Conservation (phyloP, 2,329 filamentous ascomycete species). For the Paecilomyces formosus region DNA sequence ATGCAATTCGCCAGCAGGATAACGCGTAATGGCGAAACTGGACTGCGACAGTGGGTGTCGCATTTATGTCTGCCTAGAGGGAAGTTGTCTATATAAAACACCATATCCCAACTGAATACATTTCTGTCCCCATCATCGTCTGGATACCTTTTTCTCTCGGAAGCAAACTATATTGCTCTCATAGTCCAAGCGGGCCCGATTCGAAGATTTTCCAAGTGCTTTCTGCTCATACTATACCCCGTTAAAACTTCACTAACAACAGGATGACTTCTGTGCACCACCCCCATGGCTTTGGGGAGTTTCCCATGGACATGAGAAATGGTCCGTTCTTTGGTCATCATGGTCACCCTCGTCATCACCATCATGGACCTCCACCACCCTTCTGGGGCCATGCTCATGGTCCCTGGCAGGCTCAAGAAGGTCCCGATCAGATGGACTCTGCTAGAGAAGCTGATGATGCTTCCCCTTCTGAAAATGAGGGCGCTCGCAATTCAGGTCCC, state of each 20-base stretch:
- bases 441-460: background rate
- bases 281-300: constrained; percentile 49
- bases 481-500: background rate
- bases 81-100: background rate
- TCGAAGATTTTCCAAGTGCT: background rate
- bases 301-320: constrained; percentile 43
- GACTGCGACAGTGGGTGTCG: background rate
- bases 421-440: constrained; percentile 5
- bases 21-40: background rate
- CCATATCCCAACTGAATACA: background rate
- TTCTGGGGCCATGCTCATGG: constrained; percentile 1
- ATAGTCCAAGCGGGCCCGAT: background rate
- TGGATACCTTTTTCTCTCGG: background rate
- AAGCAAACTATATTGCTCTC: background rate
- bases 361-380: background rate
- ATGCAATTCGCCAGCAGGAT: background rate
- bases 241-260: constrained; percentile 10
- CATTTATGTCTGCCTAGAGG: background rate
- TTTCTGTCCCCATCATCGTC: background rate
- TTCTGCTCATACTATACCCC: background rate
- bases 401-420: background rate
- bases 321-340: constrained; percentile 40
- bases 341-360: constrained; percentile 1
- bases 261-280: constrained; percentile 47
- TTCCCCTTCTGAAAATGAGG: background rate